Percentiles rank a stretch among this genome's conserved stretches.
Conservation (phyloP, 768 basidiomycete genomes). For the Leccinum barrowsii region DNA sequence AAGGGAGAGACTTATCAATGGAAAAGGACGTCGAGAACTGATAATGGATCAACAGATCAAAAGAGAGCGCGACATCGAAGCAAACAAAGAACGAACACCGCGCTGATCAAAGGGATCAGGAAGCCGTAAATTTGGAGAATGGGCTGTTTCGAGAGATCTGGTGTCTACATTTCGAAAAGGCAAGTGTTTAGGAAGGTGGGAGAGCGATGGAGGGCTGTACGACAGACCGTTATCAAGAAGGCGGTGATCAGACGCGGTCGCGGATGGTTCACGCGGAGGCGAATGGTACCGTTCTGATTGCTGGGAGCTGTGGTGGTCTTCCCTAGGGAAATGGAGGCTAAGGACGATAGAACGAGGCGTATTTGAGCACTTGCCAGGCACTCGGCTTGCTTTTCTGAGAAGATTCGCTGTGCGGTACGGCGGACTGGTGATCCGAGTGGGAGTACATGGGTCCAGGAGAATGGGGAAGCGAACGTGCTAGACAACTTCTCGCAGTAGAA, state of each 20-base stretch:
- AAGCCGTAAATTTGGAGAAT: constrained; percentile 31
- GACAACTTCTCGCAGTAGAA: neutral
- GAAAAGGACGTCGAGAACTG: constrained; percentile 35
- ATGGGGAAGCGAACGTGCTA: constrained; percentile 23
- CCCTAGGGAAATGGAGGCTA: constrained; percentile 22
- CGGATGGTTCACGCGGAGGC: constrained; percentile 23
- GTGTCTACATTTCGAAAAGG: constrained; percentile 29
- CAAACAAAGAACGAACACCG: constrained; percentile 35
- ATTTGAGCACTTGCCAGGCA: constrained; percentile 28
- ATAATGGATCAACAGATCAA: constrained; percentile 38
- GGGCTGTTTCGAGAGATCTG: constrained; percentile 34
- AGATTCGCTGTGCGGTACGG: constrained; percentile 23
- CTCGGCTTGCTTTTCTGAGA: constrained; percentile 22
- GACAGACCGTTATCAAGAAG: constrained; percentile 30
- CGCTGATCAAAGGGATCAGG: constrained; percentile 33
- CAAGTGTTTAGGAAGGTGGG: constrained; percentile 26
- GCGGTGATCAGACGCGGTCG: constrained; percentile 32
- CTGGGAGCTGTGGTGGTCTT: constrained; percentile 26
- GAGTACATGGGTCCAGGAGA: constrained; percentile 22
- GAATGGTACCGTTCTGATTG: constrained; percentile 18
- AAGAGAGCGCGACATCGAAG: constrained; percentile 33
- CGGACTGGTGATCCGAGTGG: constrained; percentile 32
- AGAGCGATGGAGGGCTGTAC: constrained; percentile 22
- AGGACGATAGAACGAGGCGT: constrained; percentile 18
- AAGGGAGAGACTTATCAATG: constrained; percentile 36